Evolutionary conservation across 139 green algal genomes (phyloP), one percentile per base, ranked within the genome.

Genomic region (Astrephomene gubernaculifera): DNA sequence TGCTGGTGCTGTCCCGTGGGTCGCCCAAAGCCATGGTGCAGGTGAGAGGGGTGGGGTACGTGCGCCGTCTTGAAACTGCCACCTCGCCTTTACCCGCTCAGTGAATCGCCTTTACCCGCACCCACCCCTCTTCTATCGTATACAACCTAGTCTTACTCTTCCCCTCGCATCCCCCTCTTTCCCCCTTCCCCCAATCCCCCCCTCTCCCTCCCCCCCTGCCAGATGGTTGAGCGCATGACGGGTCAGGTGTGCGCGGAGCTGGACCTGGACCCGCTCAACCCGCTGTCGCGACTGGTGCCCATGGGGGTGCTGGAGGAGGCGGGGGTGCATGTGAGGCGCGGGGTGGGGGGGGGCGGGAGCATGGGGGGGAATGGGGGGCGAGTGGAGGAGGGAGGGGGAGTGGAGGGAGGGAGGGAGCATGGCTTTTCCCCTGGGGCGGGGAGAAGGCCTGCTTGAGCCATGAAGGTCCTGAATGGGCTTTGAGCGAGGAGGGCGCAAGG

Each of bases 141-240:
- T n/a, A n/a, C n/a, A n/a, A n/a, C n/a, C n/a, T n/a, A n/a, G n/a
- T n/a, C n/a, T n/a, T n/a, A n/a, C n/a, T n/a, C n/a, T n/a, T n/a
- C n/a, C n/a, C n/a, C n/a, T n/a, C n/a, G n/a, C n/a, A n/a, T n/a
- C n/a, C n/a, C n/a, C n/a, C n/a, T n/a, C n/a, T n/a, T n/a, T n/a
- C n/a, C n/a, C 63, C 63, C 25, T 49, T 17, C 35, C 2, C 31
- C 31, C 31, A n/a, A 27, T 31, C 4, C 2, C 65, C 7, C 65
- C 9, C 64, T 14, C 2, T 10, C 68, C 41, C 41, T 14, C 25
- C 33, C 4, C n/a, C n/a, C n/a, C n/a, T n/a, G n/a, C 4, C 75
- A 83, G 61, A 57, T 84, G 61, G 78, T 84, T 0, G 63, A 74
- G 61, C 78, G 65, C 78, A 84, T 84, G 78, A 84, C 78, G 41